These are phyloP conservation scores for Fraxinus dipetala DNA, from an alignment of 305 asterid genomes.

Conservation along the genomic window DNA sequence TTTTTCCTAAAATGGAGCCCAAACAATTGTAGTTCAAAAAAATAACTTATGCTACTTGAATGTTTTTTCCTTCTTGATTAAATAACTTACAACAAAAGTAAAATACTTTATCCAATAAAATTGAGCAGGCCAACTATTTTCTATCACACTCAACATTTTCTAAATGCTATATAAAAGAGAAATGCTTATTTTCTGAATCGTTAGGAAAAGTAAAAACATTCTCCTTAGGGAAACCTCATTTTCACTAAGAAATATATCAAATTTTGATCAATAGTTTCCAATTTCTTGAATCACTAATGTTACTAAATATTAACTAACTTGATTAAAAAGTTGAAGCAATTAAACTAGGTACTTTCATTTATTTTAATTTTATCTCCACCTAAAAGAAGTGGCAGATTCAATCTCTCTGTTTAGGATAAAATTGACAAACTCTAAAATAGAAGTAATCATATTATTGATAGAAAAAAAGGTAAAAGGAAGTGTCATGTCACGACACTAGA, in stretches of 20 bases:
- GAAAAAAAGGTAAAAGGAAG: slow-evolving; percentile 36
- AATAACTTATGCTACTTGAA: neutral
- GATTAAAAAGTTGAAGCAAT: neutral
- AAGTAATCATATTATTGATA: neutral
- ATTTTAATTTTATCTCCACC: neutral
- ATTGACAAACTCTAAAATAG: neutral
- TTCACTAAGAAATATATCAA: no score
- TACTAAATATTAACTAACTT: neutral
- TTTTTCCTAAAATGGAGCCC: no score
- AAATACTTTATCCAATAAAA: neutral
- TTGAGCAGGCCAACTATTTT: neutral
- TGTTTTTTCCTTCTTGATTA: neutral
- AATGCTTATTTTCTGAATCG: no score
- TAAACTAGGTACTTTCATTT: neutral
- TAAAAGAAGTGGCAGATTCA: neutral
- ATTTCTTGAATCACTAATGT: no score
- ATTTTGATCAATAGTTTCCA: no score
- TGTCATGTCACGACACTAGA: slow-evolving; percentile 77
- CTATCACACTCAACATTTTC: neutral
- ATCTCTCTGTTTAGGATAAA: neutral
- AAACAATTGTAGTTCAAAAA: no score
- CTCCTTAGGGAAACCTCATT: no score
- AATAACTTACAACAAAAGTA: neutral
- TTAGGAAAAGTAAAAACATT: no score
- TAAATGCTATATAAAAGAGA: neutral